Evolutionary conservation across 805 yeast genomes (phyloP).

Genomic region (Candida chilensis): DNA sequence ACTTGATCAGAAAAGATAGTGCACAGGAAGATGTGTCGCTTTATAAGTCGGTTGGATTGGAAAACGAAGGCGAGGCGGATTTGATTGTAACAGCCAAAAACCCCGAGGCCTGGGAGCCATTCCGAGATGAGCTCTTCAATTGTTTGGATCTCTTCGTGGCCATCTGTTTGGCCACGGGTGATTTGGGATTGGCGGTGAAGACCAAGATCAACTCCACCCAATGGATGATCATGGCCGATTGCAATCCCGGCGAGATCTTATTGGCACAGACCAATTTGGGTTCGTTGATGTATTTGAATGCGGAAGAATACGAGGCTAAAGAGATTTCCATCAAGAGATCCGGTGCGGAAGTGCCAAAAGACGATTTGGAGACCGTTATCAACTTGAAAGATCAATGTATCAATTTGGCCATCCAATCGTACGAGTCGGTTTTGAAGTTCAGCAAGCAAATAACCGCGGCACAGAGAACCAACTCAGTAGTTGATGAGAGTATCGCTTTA

Average conservation of each 20-base stretch:
- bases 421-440: constrained; percentile 22
- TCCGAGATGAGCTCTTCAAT: constrained; percentile 68
- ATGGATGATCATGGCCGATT: constrained; percentile 68
- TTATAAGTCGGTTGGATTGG: constrained; percentile 6
- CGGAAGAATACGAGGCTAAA: constrained; percentile 50
- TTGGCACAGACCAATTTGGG: constrained; percentile 65
- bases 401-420: constrained; percentile 19
- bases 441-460: constrained; percentile 19
- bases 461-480: constrained; percentile 7
- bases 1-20: constrained; percentile 18
- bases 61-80: constrained; percentile 17
- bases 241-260: constrained; percentile 53
- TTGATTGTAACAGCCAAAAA: constrained; percentile 13
- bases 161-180: constrained; percentile 60
- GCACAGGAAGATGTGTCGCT: constrained; percentile 3
- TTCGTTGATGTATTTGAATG: constrained; percentile 56
- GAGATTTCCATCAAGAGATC: constrained; percentile 17
- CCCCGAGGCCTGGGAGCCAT: constrained; percentile 60
- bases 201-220: constrained; percentile 56
- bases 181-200: constrained; percentile 48
- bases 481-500: constrained; percentile 66
- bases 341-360: constrained; percentile 21
- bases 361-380: constrained; percentile 9
- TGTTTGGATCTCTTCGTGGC: constrained; percentile 74
- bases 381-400: constrained; percentile 14